These are phyloP conservation scores for Sclerotinia spermophila DNA, from an alignment of 2,329 filamentous ascomycete genomes.

Conservation along the genomic window DNA sequence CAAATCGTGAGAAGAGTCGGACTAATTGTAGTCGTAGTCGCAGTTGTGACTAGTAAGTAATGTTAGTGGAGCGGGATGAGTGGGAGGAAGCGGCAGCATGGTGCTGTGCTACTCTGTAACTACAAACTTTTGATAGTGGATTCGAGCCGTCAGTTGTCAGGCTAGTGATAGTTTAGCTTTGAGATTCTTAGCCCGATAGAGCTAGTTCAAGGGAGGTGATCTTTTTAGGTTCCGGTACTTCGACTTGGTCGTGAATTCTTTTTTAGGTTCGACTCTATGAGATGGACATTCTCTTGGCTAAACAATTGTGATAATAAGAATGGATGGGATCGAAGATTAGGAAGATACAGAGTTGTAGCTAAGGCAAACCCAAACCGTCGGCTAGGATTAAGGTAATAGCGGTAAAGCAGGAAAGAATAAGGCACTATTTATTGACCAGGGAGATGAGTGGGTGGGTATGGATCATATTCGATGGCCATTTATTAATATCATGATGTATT, in stretches of 20 bases:
- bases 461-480: neutral
- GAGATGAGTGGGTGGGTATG: neutral
- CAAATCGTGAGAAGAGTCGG: neutral
- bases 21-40: neutral
- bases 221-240: conserved; percentile 2
- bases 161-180: neutral
- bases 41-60: neutral
- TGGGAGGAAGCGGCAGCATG: conserved; percentile 7
- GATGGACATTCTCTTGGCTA: neutral
- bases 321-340: neutral
- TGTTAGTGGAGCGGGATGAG: conserved; percentile 7
- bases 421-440: neutral
- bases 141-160: conserved; percentile 8
- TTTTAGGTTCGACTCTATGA: conserved; percentile 9
- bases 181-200: conserved; percentile 1
- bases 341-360: conserved; percentile 6
- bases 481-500: neutral
- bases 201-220: neutral
- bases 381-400: conserved; percentile 4
- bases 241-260: neutral
- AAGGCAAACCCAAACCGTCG: conserved; percentile 7
- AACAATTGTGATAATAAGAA: neutral
- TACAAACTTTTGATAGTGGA: neutral
- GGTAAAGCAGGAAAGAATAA: conserved; percentile 1
- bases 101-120: conserved; percentile 1